phyloP scores from a whole-genome alignment of 73 alveolate genomes.

The Paramecium pentaurelia region DNA sequence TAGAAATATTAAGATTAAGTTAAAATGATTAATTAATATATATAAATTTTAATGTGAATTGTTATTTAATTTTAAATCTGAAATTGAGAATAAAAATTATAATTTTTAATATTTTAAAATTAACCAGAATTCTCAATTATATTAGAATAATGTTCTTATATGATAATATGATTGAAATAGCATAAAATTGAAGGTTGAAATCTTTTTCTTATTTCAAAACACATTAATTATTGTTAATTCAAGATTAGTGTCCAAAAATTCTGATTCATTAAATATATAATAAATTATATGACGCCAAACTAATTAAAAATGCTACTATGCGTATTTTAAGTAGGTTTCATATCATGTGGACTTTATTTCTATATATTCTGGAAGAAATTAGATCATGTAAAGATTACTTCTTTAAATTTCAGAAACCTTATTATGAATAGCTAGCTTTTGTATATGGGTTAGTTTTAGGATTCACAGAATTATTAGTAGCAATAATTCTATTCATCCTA shows the following conservation, averaged over 20 bases:
- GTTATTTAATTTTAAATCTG: too few relatives aligned
- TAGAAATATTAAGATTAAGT: too few relatives aligned
- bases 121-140: neutral
- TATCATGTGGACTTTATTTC: neutral
- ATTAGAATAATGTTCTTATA: neutral
- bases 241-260: neutral
- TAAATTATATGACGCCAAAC: neutral
- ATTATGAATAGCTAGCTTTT: constrained; percentile 24
- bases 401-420: neutral
- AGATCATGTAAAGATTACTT: neutral
- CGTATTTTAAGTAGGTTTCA: neutral
- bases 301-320: neutral
- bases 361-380: neutral
- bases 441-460: neutral
- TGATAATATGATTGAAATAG: too few relatives aligned
- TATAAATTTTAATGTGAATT: too few relatives aligned
- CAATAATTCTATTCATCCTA: neutral
- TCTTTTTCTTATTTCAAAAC: neutral
- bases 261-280: neutral
- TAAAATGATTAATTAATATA: too few relatives aligned
- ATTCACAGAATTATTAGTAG: neutral
- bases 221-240: neutral
- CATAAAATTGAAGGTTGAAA: neutral
- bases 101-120: too few relatives aligned
- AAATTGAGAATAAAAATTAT: neutral